phyloP scores from a whole-genome alignment of 495 filamentous ascomycete genomes.

The Talaromyces stipitatus region DNA sequence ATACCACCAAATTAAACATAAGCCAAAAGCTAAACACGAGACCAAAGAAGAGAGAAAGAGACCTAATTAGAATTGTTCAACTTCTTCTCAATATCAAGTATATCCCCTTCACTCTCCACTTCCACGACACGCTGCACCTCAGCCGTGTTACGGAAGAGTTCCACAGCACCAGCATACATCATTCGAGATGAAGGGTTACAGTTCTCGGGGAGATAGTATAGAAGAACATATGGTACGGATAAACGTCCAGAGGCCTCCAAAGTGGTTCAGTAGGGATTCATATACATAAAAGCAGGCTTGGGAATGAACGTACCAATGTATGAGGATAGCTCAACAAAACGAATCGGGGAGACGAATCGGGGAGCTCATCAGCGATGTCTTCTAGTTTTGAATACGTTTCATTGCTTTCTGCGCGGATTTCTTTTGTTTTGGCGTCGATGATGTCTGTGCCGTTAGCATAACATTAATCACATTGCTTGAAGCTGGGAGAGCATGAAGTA shows the following conservation, averaged over 20 bases:
- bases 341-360: slow-evolving; percentile 85
- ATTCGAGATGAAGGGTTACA: slow-evolving; percentile 78
- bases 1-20: not conserved
- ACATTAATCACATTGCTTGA: too few relatives aligned
- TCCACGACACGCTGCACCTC: slow-evolving; percentile 79
- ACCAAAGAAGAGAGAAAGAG: not conserved
- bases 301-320: slow-evolving; percentile 62
- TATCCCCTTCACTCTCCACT: slow-evolving; percentile 65
- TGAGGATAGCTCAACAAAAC: slow-evolving; percentile 84
- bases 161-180: slow-evolving; percentile 92
- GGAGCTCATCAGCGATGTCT: slow-evolving; percentile 78
- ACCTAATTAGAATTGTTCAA: slow-evolving; percentile 41
- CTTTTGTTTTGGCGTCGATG: slow-evolving; percentile 80
- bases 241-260: slow-evolving; percentile 52
- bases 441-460: slow-evolving; percentile 21
- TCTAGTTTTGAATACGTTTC: slow-evolving; percentile 71
- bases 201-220: slow-evolving; percentile 87
- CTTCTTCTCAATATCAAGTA: slow-evolving; percentile 65
- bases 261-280: not conserved
- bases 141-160: slow-evolving; percentile 84
- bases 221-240: slow-evolving; percentile 78
- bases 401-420: slow-evolving; percentile 72
- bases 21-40: not conserved
- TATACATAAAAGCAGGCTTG: not conserved
- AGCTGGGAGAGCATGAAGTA: not conserved